Evolutionary conservation across 2,329 filamentous ascomycete genomes (phyloP).

Genomic region (Botrytis hyacinthi): DNA sequence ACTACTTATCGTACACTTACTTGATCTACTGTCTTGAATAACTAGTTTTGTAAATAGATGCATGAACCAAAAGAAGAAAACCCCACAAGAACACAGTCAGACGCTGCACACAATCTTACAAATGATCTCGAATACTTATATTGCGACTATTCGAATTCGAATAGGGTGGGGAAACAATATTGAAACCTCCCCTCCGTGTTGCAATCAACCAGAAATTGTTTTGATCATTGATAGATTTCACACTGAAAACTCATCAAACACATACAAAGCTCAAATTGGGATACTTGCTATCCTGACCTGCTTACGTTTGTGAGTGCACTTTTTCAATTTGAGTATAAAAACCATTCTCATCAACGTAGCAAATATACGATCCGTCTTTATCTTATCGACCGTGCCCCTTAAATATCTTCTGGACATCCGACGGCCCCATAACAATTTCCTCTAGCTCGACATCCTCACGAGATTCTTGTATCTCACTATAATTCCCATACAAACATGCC

Average conservation of each 20-base stretch:
- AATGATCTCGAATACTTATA: not conserved
- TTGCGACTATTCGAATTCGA: not conserved
- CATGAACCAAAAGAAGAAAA: not conserved
- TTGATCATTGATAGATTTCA: not conserved
- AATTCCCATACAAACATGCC: not conserved
- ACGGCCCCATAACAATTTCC: not conserved
- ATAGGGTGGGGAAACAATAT: not conserved
- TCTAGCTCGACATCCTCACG: slow-evolving; percentile 1
- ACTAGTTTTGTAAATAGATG: not conserved
- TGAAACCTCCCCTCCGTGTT: not conserved
- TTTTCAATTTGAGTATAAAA: not conserved
- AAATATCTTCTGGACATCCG: not conserved
- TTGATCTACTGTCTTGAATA: not conserved
- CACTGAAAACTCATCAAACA: not conserved
- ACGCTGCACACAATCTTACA: not conserved
- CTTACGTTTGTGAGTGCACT: not conserved
- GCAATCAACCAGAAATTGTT: not conserved
- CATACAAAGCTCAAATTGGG: not conserved
- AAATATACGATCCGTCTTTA: not conserved
- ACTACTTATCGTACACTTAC: no score
- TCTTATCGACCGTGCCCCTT: not conserved
- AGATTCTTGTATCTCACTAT: not conserved
- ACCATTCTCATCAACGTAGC: not conserved
- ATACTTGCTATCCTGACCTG: not conserved
- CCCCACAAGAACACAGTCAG: not conserved